Conservation (phyloP, 164 flowering plant species). For the Aristolochia contorta region DNA sequence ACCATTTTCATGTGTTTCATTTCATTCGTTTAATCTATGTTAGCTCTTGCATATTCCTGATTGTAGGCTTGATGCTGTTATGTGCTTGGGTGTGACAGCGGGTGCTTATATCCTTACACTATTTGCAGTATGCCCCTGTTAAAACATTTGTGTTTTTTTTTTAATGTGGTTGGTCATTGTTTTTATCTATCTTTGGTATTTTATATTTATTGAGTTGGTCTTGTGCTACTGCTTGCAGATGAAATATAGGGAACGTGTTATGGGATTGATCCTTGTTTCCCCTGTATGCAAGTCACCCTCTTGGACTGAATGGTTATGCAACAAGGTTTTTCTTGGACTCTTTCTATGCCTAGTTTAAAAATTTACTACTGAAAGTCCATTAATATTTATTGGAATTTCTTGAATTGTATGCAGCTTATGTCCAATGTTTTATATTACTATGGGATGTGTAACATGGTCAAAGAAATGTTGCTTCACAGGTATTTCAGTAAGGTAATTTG, state of each 20-base stretch:
- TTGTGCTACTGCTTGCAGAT: conserved; percentile 24
- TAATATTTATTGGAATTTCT: neutral
- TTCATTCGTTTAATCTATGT: neutral
- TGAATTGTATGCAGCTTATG: conserved; percentile 44
- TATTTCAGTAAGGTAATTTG: conserved; percentile 82
- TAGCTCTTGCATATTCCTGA: neutral
- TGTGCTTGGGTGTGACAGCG: conserved; percentile 69
- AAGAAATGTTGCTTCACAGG: conserved; percentile 65
- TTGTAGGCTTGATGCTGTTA: conserved; percentile 50
- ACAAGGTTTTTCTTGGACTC: conserved; percentile 30
- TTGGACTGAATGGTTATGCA: conserved; percentile 70
- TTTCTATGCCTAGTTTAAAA: neutral
- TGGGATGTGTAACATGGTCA: conserved; percentile 79
- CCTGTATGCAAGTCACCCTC: conserved; percentile 66
- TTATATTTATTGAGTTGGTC: conserved; percentile 7
- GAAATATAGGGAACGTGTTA: conserved; percentile 56
- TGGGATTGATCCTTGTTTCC: conserved; percentile 63
- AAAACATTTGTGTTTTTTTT: neutral
- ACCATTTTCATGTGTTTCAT: too few relatives aligned
- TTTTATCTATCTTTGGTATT: neutral
- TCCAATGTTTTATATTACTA: conserved; percentile 76
- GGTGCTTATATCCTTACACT: conserved; percentile 65
- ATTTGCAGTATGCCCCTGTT: conserved; percentile 36
- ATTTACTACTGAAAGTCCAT: too few relatives aligned
- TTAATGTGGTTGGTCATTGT: too few relatives aligned